Percentiles rank a stretch among this genome's conserved stretches.
Conservation (phyloP, 768 basidiomycete genomes). For the Mycena olivaceomarginata region DNA sequence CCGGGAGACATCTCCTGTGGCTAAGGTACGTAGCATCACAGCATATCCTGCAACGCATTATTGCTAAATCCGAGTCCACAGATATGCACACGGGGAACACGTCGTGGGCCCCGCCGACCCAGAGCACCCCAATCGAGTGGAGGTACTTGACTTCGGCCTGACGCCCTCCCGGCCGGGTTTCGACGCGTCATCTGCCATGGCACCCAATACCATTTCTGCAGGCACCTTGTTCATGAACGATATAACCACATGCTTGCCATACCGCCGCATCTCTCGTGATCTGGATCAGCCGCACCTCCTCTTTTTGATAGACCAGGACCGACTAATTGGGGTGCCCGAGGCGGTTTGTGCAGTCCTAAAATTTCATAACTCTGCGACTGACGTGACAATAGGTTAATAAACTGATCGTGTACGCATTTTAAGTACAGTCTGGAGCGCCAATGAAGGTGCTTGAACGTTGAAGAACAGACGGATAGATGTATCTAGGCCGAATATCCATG, state of each 20-base stretch:
- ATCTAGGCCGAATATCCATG: no score
- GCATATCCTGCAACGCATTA: no score
- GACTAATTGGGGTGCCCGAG: neutral
- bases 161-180: neutral
- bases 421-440: neutral
- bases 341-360: neutral
- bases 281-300: neutral
- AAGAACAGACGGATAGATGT: no score
- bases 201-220: neutral
- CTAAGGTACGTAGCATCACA: constrained; percentile 9
- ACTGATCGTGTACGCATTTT: neutral
- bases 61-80: neutral
- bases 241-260: neutral
- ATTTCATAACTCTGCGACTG: neutral
- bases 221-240: neutral
- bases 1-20: constrained; percentile 19
- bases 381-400: neutral
- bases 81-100: constrained; percentile 43
- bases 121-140: constrained; percentile 8
- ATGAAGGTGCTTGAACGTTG: no score
- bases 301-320: constrained; percentile 4
- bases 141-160: constrained; percentile 37
- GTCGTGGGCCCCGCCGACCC: constrained; percentile 30
- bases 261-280: neutral
- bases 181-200: neutral